phyloP scores from a whole-genome alignment of 176 grass and related monocot genomes.

The Themeda triandra region DNA sequence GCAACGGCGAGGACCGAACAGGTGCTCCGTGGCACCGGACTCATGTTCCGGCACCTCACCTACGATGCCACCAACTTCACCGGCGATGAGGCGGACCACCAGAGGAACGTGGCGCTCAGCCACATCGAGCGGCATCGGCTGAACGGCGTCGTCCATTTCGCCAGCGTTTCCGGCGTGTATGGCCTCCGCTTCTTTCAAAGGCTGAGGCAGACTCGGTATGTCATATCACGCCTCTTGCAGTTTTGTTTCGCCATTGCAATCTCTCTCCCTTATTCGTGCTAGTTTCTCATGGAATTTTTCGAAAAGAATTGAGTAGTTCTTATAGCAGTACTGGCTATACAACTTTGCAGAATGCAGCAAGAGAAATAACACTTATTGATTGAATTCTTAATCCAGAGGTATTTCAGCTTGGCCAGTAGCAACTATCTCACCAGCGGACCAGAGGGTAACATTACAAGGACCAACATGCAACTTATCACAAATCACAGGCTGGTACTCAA shows the following conservation, averaged over 20 bases:
- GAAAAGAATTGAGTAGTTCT: too few species aligned
- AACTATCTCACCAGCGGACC: slow-evolving; percentile 20
- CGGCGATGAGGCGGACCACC: slow-evolving; percentile 8
- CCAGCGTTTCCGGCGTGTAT: slow-evolving; percentile 37
- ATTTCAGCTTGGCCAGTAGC: slow-evolving; percentile 60
- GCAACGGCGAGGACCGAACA: slow-evolving; percentile 21
- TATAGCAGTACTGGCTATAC: too few species aligned
- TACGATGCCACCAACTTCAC: slow-evolving; percentile 35
- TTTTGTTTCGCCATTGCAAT: neutral
- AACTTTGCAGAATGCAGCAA: neutral
- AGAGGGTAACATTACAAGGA: slow-evolving; percentile 38
- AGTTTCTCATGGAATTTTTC: neutral
- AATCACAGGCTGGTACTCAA: slow-evolving; percentile 45
- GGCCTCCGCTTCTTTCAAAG: slow-evolving; percentile 51
- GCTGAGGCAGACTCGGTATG: slow-evolving; percentile 53
- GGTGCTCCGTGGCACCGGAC: slow-evolving; percentile 27
- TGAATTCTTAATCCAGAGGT: slow-evolving; percentile 35
- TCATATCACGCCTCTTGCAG: neutral
- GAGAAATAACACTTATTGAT: neutral
- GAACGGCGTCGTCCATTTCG: slow-evolving; percentile 51
- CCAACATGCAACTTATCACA: slow-evolving; percentile 51
- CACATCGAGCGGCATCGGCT: slow-evolving; percentile 54
- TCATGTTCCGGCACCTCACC: slow-evolving; percentile 67
- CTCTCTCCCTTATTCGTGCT: too few species aligned
- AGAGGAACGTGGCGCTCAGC: slow-evolving; percentile 50